These are phyloP conservation scores for Trametes polyzona DNA, from an alignment of 1,284 basidiomycete species.

Conservation along the genomic window DNA sequence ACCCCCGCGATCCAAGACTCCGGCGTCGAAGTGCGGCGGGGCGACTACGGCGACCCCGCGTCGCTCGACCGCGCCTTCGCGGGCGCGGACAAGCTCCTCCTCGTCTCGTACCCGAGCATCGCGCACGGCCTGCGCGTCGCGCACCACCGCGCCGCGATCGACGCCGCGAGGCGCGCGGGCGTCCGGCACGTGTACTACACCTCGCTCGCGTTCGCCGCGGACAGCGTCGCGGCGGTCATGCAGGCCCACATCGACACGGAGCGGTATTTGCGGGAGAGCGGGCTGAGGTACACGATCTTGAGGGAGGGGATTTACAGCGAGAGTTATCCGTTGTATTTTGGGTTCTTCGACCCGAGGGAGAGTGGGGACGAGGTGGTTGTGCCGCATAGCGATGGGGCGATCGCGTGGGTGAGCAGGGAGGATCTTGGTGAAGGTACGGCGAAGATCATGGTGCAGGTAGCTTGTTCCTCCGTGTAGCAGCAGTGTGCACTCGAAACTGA, in stretches of 20 bases:
- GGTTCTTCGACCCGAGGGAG: slow-evolving; percentile 31
- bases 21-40: slow-evolving; percentile 38
- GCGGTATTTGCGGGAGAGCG: slow-evolving; percentile 39
- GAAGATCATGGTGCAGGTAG: slow-evolving; percentile 34
- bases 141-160: slow-evolving; percentile 42
- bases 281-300: slow-evolving; percentile 41
- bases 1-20: slow-evolving; percentile 23
- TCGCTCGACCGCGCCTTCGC: slow-evolving; percentile 40
- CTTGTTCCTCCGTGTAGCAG: too few species aligned
- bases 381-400: slow-evolving; percentile 35
- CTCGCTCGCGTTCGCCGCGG: slow-evolving; percentile 40
- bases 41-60: slow-evolving; percentile 37
- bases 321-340: slow-evolving; percentile 42
- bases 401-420: slow-evolving; percentile 38
- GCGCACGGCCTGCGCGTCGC: slow-evolving; percentile 37
- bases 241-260: slow-evolving; percentile 43
- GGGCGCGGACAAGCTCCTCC: slow-evolving; percentile 40
- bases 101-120: slow-evolving; percentile 44
- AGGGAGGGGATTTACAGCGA: slow-evolving; percentile 46
- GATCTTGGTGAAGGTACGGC: slow-evolving; percentile 41
- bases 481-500: too few species aligned
- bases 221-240: slow-evolving; percentile 40
- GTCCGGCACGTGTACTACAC: slow-evolving; percentile 45
- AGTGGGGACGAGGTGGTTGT: slow-evolving; percentile 30
- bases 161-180: slow-evolving; percentile 39